Base-by-base conservation (phyloP, 2,329 filamentous ascomycete species). In the Sclerotinia nivalis region DNA sequence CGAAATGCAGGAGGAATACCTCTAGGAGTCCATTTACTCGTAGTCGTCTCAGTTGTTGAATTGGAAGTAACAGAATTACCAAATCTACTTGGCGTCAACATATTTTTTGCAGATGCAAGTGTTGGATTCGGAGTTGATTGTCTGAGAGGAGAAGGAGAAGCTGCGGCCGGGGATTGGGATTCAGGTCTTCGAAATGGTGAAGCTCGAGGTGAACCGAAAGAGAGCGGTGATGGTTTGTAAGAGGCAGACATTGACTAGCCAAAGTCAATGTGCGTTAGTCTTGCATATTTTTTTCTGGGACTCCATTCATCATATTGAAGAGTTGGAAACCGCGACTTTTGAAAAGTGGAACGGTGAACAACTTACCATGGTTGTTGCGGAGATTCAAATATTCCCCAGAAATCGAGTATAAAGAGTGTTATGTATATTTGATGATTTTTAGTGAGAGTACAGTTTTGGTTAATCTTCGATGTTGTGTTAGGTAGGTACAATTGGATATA, bases 151-250 rank as follows among this genome's bases (percentile, higher is more conserved):
- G 87, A 90, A 3, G 91, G 89, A 13, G 91, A 92, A 40, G 87
- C 85, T 34, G 91, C 92, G 34, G 86, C 84, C 28, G 88, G 86
- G 37, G 54, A 58, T 52, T 60, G 43, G 15, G 87, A 88, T 74
- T 88, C 87, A 67, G 87, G 83, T 74, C 88, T 81, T 70, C 88
- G 85, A 77, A 90, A 90, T 18, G 88, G 88, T 65, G 88, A 90
- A 76, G 82, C 86, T 78, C 91, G 88, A 74, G 91, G 88, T 74
- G 91, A 90, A 73, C 89, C 89, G 80, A 91, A 92, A 71, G 89
- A 89, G 71, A 92, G 81, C 68, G 89, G 89, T 34, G 90, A 92
- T 20, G 89, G 89, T 79, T 91, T 92, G 80, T 90, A 92, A 70
- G 86, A 82, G 64, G 83, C 78, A 66, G 75, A 71, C 74, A 77